These are phyloP conservation scores for Phaeodactylum tricornutum DNA, from an alignment of 108 stramenopile species.

Conservation along the genomic window DNA sequence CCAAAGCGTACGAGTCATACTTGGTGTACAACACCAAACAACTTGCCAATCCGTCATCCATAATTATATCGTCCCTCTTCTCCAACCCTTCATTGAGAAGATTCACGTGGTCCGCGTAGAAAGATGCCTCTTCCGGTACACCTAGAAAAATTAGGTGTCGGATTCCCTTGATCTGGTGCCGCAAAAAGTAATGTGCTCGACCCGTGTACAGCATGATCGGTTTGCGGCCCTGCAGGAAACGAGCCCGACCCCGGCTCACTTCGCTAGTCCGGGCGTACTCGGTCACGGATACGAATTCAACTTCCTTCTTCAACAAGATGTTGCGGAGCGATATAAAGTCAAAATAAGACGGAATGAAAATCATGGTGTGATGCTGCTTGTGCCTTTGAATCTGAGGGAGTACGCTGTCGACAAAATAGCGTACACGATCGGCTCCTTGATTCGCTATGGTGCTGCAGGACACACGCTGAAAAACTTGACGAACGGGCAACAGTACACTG, in stretches of 20 bases:
- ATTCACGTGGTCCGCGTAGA: conserved; percentile 85
- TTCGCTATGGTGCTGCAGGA: conserved; percentile 38
- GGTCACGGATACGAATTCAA: conserved; percentile 67
- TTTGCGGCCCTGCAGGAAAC: conserved; percentile 88
- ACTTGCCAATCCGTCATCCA: conserved; percentile 25
- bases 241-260: conserved; percentile 74
- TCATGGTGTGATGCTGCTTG: conserved; percentile 81
- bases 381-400: conserved; percentile 61
- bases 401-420: conserved; percentile 74
- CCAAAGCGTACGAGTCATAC: conserved; percentile 84
- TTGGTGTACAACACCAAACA: conserved; percentile 77
- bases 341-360: conserved; percentile 90
- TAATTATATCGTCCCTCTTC: conserved; percentile 15
- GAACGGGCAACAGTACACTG: conserved; percentile 58
- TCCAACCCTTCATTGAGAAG: conserved; percentile 31
- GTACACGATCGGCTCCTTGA: conserved; percentile 64
- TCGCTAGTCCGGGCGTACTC: conserved; percentile 86
- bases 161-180: conserved; percentile 85
- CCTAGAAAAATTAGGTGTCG: conserved; percentile 85
- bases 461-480: conserved; percentile 88
- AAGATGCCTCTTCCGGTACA: conserved; percentile 86
- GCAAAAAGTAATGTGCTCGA: conserved; percentile 85
- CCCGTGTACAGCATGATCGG: conserved; percentile 92
- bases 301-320: conserved; percentile 57
- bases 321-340: conserved; percentile 90